These are phyloP conservation scores for Phialocephala sp. DNA, from an alignment of 2,329 filamentous ascomycete species.

Conservation along the genomic window DNA sequence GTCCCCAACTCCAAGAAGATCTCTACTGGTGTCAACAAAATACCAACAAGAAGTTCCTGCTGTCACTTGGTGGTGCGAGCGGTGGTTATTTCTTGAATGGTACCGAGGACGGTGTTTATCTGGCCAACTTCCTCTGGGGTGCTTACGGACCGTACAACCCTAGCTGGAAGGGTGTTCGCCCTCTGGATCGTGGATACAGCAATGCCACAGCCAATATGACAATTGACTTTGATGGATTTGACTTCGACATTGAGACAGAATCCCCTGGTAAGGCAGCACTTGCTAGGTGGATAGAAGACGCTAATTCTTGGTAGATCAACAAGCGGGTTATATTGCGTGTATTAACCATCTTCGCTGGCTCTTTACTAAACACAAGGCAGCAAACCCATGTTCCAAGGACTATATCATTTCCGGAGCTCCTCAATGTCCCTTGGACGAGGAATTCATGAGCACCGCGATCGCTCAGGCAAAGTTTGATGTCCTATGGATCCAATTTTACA, in stretches of 20 bases:
- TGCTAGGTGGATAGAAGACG: neutral
- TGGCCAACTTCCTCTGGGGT: conserved; percentile 48
- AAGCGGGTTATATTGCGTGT: conserved; percentile 38
- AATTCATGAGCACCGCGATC: conserved; percentile 42
- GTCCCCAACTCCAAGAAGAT: conserved; percentile 45
- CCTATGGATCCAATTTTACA: conserved; percentile 44
- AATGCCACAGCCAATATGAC: conserved; percentile 22
- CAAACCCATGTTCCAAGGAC: conserved; percentile 33
- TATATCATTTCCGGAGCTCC: conserved; percentile 43
- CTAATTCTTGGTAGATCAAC: conserved; percentile 32
- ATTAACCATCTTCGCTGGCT: conserved; percentile 39
- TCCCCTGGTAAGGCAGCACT: conserved; percentile 28
- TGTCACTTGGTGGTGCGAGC: conserved; percentile 47
- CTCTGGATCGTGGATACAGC: conserved; percentile 35
- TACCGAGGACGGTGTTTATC: conserved; percentile 31
- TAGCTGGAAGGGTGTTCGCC: conserved; percentile 41
- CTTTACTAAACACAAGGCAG: conserved; percentile 28
- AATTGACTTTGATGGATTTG: conserved; percentile 43
- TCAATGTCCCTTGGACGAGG: conserved; percentile 41
- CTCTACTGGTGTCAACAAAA: conserved; percentile 48
- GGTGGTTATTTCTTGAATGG: conserved; percentile 22
- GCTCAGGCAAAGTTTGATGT: conserved; percentile 39
- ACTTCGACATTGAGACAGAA: conserved; percentile 42
- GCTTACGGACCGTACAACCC: conserved; percentile 48
- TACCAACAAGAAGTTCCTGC: conserved; percentile 47